phyloP scores from a whole-genome alignment of 2,329 filamentous ascomycete genomes.

The Nemania sp. region DNA sequence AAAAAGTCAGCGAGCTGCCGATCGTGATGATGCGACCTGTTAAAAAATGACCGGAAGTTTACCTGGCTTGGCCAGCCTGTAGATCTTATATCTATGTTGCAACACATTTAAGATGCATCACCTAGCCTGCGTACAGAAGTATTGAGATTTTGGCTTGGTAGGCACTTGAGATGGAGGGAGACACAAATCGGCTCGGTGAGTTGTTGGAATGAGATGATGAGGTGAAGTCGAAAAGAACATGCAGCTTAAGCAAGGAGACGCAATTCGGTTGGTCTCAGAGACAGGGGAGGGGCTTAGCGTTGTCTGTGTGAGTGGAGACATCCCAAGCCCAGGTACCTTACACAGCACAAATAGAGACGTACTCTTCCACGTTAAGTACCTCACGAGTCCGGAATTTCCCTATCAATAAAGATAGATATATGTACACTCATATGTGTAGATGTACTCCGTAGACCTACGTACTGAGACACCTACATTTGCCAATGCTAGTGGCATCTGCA shows the following conservation, averaged over 20 bases:
- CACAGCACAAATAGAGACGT: no score
- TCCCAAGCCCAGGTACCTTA: slow-evolving; percentile 9
- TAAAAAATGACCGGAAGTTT: slow-evolving; percentile 10
- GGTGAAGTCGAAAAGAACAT: slow-evolving; percentile 41
- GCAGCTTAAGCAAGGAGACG: slow-evolving; percentile 36
- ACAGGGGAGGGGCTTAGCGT: slow-evolving; percentile 28
- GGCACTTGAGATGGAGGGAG: slow-evolving; percentile 5
- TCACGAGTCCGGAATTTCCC: no score
- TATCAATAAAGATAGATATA: no score
- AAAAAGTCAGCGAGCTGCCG: slow-evolving; percentile 6
- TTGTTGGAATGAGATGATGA: slow-evolving; percentile 34
- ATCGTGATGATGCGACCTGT: slow-evolving; percentile 22
- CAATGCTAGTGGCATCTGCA: not conserved
- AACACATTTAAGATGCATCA: not conserved
- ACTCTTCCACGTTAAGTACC: no score
- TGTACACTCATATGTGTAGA: no score
- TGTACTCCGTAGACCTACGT: no score
- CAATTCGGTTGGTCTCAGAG: slow-evolving; percentile 38
- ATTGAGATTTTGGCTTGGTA: not conserved
- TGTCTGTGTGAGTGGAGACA: slow-evolving; percentile 27
- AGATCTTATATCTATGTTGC: not conserved
- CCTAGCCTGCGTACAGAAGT: not conserved
- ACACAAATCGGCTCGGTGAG: slow-evolving; percentile 9
- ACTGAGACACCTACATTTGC: not conserved
- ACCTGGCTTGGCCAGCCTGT: not conserved